A percentile compares a stretch with the other conserved stretches of the same genome.
Evolutionary conservation across 192 early-diverging fungal genomes (phyloP).

Genomic region (Umbelopsis sp.): DNA sequence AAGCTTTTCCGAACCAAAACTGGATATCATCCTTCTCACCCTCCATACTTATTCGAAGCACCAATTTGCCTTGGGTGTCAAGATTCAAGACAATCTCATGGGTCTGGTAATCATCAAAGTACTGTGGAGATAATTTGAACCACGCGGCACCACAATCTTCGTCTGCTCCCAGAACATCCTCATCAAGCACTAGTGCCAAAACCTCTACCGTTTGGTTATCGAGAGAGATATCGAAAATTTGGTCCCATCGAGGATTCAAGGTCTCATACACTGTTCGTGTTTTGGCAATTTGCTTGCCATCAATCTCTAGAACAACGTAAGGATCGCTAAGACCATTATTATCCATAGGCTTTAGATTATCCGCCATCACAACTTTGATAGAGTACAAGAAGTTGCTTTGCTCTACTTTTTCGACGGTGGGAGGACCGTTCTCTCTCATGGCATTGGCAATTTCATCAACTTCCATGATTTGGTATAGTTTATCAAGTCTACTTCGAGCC

Average conservation of each 20-base stretch:
- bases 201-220: slow-evolving; percentile 49
- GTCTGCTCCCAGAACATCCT: slow-evolving; percentile 56
- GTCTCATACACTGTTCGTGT: slow-evolving; percentile 66
- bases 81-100: slow-evolving; percentile 73
- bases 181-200: slow-evolving; percentile 50
- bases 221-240: slow-evolving; percentile 71
- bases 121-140: slow-evolving; percentile 58
- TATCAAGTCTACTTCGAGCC: slow-evolving; percentile 50
- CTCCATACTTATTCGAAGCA: slow-evolving; percentile 75
- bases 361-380: slow-evolving; percentile 70
- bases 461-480: slow-evolving; percentile 58
- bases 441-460: slow-evolving; percentile 54
- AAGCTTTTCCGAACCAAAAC: slow-evolving; percentile 81
- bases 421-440: slow-evolving; percentile 39
- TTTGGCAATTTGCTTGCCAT: slow-evolving; percentile 47
- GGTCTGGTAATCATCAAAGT: slow-evolving; percentile 63
- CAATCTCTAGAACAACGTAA: slow-evolving; percentile 66
- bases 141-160: slow-evolving; percentile 65
- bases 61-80: slow-evolving; percentile 65
- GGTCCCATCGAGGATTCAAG: slow-evolving; percentile 81
- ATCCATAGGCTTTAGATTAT: slow-evolving; percentile 63
- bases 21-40: slow-evolving; percentile 81
- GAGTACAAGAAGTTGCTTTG: slow-evolving; percentile 57
- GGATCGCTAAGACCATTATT: slow-evolving; percentile 64
- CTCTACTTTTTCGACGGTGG: slow-evolving; percentile 36